phyloP scores from a whole-genome alignment of 169 alveolate species.

The Cardiosporidium cionae region DNA sequence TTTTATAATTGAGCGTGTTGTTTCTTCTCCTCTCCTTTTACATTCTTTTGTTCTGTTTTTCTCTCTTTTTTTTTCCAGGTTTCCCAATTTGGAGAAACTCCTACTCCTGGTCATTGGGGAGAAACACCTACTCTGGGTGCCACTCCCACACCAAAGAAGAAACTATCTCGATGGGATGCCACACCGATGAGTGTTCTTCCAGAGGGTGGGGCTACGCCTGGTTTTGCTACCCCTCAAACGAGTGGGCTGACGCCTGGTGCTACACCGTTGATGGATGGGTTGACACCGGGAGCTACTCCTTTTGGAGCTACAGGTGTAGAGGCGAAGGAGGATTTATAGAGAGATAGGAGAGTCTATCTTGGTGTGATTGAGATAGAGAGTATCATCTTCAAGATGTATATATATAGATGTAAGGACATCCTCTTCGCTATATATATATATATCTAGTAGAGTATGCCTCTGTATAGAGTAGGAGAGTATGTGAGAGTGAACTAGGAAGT shows the following conservation, averaged over 20 bases:
- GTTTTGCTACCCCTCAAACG: constrained; percentile 20
- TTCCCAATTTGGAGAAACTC: constrained; percentile 22
- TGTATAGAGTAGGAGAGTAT: too few species aligned
- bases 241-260: constrained; percentile 21
- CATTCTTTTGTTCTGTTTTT: too few species aligned
- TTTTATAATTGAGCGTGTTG: too few species aligned
- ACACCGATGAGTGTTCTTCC: constrained; percentile 22
- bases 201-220: constrained; percentile 24
- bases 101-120: constrained; percentile 46
- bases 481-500: too few species aligned
- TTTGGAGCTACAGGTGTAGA: constrained; percentile 43
- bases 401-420: too few species aligned
- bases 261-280: constrained; percentile 38
- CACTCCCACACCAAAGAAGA: constrained; percentile 5
- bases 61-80: neutral
- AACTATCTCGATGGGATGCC: constrained; percentile 41
- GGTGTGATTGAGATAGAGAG: too few species aligned
- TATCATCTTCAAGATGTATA: too few species aligned
- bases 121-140: constrained; percentile 24
- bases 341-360: neutral
- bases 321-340: neutral
- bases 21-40: neutral
- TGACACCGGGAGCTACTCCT: constrained; percentile 63
- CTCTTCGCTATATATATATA: too few species aligned
- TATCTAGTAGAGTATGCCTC: too few species aligned